Base-by-base conservation (phyloP, 805 yeast species). In the Monosporozyma servazzii region DNA sequence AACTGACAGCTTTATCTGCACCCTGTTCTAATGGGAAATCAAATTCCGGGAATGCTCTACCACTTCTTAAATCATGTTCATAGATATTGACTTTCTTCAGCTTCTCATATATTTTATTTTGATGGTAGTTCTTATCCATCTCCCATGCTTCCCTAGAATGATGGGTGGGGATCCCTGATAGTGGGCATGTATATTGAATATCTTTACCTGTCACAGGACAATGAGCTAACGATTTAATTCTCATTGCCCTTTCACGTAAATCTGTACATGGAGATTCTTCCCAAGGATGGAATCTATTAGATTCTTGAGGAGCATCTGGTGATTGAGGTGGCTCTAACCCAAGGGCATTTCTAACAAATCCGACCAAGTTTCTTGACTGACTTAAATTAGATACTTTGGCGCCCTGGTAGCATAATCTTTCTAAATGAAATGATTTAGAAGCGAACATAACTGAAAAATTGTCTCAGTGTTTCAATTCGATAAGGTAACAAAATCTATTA, bases 111-210 rank as follows among this genome's bases (percentile, higher is more conserved):
- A 75, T 79, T 59, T 82, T 78, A 33, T 79, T 65, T 36, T 72
- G 62, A 61, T 88, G 96, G 66, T 90, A 90, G 18, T 78, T 81
- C 7, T 64, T 72, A 67, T 93, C 99, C 50, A 73, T 70, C 62
- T 83, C 84, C 96, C 97, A 93, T 1, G 96, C 96, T 58, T 85
- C 89, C 63, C 76, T 76, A 17, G 88, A 82, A 64, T 88, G 95
- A 67, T 93, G 99, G 2, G 99, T 93, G 27, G 99, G 99, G 49
- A 93, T 89, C 5, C 99, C 99, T 7, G 96, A 86, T 52, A 79
- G 72, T 2, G 99, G 99, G 71, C 98, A 93, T 1, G 93, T 88
- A 67, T 76, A 93, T 58, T 82, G 76, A 53, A 93, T 88, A 45
- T 86, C 85, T 56, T 82, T 78, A n/a, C 81, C 76, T 0, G 98